phyloP scores from a whole-genome alignment of 176 grass and related monocot species.

The Poa annua region DNA sequence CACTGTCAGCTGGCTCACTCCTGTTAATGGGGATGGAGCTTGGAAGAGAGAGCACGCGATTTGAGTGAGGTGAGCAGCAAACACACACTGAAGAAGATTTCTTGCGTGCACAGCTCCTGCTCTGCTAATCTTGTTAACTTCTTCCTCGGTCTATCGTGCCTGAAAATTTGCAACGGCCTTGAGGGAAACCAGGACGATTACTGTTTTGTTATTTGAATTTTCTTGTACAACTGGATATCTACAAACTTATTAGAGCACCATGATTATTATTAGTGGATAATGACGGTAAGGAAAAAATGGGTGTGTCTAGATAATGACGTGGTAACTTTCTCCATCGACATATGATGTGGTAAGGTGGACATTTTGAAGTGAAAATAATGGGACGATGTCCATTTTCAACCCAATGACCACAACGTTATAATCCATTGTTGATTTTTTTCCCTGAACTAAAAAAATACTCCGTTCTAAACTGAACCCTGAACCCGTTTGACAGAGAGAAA shows the following conservation, averaged over 20 bases:
- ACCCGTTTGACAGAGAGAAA: too few relatives aligned
- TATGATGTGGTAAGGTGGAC: neutral
- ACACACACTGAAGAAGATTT: neutral
- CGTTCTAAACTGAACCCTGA: too few relatives aligned
- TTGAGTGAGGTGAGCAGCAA: neutral
- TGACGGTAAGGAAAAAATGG: neutral
- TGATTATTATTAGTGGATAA: neutral
- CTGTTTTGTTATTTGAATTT: neutral
- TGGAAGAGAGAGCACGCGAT: slow-evolving; percentile 7
- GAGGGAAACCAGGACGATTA: neutral
- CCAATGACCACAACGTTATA: too few relatives aligned
- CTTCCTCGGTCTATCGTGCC: neutral
- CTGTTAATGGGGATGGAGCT: neutral
- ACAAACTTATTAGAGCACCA: neutral
- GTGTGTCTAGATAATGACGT: slow-evolving; percentile 1
- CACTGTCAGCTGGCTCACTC: neutral
- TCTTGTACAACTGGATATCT: neutral
- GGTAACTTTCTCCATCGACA: slow-evolving; percentile 1
- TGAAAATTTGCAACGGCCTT: neutral
- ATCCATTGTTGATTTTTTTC: too few relatives aligned
- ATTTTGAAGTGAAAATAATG: neutral
- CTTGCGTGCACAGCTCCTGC: neutral
- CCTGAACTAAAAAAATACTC: too few relatives aligned
- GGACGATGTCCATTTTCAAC: too few relatives aligned
- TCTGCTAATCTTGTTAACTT: neutral